phyloP scores from a whole-genome alignment of 495 filamentous ascomycete genomes.

The Aspergillus ellipticus region DNA sequence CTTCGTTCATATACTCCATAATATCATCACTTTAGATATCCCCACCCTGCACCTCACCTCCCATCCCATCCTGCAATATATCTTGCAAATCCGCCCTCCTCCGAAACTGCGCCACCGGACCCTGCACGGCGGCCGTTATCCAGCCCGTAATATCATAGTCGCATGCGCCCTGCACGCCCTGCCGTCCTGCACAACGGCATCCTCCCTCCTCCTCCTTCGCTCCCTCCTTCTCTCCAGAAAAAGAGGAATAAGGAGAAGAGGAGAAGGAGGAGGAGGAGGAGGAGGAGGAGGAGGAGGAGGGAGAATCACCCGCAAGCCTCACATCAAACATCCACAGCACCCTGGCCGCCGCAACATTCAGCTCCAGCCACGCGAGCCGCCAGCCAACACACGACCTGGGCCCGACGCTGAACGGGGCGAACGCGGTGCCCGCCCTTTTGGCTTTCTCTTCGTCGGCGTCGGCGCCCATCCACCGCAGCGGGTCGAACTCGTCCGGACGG shows the following conservation, averaged over 20 bases:
- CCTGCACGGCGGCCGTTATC: not conserved
- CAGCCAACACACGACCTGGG: conserved; percentile 58
- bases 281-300: too few species aligned
- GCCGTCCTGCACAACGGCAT: too few species aligned
- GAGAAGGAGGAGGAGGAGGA: too few species aligned
- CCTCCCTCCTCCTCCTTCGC: too few species aligned
- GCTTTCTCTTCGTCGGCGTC: conserved; percentile 5
- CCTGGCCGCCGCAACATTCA: conserved; percentile 24
- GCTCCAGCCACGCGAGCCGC: conserved; percentile 51
- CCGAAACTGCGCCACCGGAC: conserved; percentile 3
- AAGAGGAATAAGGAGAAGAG: too few species aligned
- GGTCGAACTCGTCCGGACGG: conserved; percentile 47
- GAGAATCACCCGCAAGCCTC: too few species aligned
- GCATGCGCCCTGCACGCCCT: too few species aligned
- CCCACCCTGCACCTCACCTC: too few species aligned
- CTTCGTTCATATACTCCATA: too few species aligned
- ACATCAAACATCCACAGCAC: conserved; percentile 20
- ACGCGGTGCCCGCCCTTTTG: conserved; percentile 30
- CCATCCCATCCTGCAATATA: too few species aligned
- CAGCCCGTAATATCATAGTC: not conserved
- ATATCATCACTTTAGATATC: too few species aligned
- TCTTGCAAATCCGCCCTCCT: not conserved
- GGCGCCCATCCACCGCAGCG: conserved; percentile 55
- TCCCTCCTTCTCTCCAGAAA: too few species aligned
- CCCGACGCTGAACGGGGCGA: conserved; percentile 56